Conservation (phyloP, 106 monocot genomes). For the Cymbidium sinense region DNA sequence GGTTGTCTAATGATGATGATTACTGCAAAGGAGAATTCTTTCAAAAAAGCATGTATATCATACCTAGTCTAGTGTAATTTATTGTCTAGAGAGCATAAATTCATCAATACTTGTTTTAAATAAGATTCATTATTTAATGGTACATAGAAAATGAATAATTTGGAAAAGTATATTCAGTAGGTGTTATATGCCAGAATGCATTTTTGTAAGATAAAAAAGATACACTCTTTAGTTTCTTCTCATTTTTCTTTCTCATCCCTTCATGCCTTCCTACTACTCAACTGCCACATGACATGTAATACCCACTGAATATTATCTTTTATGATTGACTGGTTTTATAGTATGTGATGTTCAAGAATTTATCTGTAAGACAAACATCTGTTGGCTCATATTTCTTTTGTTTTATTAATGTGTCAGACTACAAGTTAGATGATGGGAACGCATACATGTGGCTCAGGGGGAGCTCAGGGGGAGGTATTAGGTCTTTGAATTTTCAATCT, state of each 20-base stretch:
- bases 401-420: conserved; percentile 6
- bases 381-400: not conserved
- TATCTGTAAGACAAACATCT: not conserved
- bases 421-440: conserved; percentile 52
- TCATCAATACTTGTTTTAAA: too few species aligned
- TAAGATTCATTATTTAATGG: too few species aligned
- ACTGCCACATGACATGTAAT: not conserved
- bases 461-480: conserved; percentile 46
- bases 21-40: too few species aligned
- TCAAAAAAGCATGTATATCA: too few species aligned
- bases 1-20: too few species aligned
- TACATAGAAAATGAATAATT: not conserved
- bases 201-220: not conserved
- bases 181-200: not conserved
- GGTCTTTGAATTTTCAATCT: conserved; percentile 60
- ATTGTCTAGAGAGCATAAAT: too few species aligned
- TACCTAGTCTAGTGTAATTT: too few species aligned
- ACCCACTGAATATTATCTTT: not conserved
- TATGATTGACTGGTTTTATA: not conserved
- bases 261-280: not conserved
- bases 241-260: not conserved
- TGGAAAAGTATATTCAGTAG: not conserved
- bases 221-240: not conserved
- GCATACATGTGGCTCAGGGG: conserved; percentile 76
- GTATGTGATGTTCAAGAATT: not conserved